A percentile compares a stretch with the other conserved stretches of the same genome.
phyloP scores from a whole-genome alignment of 2,329 filamentous ascomycete genomes.

The Fusarium ambrosium region DNA sequence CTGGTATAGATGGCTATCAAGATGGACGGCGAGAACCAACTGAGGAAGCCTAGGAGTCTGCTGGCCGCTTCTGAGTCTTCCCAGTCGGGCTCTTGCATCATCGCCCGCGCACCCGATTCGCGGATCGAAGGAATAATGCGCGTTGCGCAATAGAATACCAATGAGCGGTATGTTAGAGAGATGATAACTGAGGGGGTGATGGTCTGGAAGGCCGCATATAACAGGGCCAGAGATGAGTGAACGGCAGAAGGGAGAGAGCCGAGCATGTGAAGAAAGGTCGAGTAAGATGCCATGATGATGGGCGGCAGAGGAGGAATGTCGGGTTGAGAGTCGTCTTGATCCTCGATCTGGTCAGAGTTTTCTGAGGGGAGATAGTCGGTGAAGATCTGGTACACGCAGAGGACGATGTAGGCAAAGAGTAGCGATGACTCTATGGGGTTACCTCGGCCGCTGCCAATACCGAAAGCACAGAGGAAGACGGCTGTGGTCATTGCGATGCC shows the following conservation, averaged over 20 bases:
- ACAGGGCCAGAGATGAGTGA: constrained; percentile 85
- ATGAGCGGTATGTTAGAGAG: constrained; percentile 90
- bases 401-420: constrained; percentile 96
- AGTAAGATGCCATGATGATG: constrained; percentile 98
- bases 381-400: constrained; percentile 99
- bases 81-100: constrained; percentile 86
- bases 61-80: constrained; percentile 89
- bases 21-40: constrained; percentile 95
- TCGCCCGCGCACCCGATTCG: constrained; percentile 84
- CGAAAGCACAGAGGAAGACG: constrained; percentile 92
- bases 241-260: constrained; percentile 86
- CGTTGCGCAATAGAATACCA: constrained; percentile 95
- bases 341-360: constrained; percentile 67
- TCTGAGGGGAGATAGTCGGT: constrained; percentile 94
- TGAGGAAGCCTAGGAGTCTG: constrained; percentile 84
- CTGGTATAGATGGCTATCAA: constrained; percentile 97
- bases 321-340: constrained; percentile 71
- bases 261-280: constrained; percentile 86
- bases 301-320: constrained; percentile 97
- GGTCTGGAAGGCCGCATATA: constrained; percentile 92
- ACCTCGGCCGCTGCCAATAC: constrained; percentile 92
- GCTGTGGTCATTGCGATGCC: constrained; percentile 93
- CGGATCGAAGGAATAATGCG: constrained; percentile 95
- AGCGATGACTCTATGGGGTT: constrained; percentile 96
- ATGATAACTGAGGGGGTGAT: constrained; percentile 97